Conservation (phyloP, 306 rosid species). For the Quercus cerris region DNA sequence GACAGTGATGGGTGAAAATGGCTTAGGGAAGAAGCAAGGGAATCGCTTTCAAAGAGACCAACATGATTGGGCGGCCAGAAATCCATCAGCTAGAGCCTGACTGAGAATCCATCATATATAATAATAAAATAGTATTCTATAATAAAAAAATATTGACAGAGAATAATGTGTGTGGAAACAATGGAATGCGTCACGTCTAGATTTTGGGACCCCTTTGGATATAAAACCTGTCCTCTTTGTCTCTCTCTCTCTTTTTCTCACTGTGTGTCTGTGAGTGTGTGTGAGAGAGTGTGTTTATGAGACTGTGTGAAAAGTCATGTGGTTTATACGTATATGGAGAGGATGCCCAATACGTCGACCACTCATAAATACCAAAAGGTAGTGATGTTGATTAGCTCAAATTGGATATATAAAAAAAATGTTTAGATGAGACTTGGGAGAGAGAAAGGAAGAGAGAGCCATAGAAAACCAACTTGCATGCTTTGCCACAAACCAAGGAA, state of each 20-base stretch:
- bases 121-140: neutral
- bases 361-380: constrained; percentile 37
- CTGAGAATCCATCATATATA: constrained; percentile 28
- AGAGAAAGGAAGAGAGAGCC: neutral
- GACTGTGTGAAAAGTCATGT: constrained; percentile 17
- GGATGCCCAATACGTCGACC: constrained; percentile 18
- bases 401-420: neutral
- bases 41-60: constrained; percentile 47
- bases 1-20: constrained; percentile 40
- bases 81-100: constrained; percentile 25
- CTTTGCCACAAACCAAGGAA: constrained; percentile 54
- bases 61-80: constrained; percentile 45
- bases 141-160: constrained; percentile 22
- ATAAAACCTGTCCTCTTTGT: neutral
- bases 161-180: constrained; percentile 60
- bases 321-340: constrained; percentile 3
- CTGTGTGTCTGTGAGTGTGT: too few species aligned
- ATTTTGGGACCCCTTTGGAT: constrained; percentile 40
- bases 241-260: constrained; percentile 4
- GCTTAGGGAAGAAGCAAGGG: constrained; percentile 84
- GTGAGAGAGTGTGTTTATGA: neutral
- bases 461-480: constrained; percentile 21
- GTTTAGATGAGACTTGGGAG: neutral
- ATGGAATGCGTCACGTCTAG: constrained; percentile 36
- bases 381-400: constrained; percentile 45